A percentile compares a stretch with the other conserved stretches of the same genome.
phyloP scores from a whole-genome alignment of 2,329 filamentous ascomycete species.

The Venturia carpophila region DNA sequence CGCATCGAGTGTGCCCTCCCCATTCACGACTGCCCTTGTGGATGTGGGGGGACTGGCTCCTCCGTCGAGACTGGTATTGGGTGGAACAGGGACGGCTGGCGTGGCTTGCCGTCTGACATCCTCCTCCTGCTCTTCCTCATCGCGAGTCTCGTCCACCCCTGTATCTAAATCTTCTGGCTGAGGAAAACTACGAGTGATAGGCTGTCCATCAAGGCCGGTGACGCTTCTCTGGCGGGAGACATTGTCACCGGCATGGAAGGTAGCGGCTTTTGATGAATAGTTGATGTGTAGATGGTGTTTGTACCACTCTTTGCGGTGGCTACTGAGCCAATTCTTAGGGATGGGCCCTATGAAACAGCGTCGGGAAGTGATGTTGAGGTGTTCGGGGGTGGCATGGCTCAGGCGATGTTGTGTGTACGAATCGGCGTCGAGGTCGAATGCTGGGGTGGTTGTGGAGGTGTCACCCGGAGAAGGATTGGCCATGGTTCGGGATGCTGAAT shows the following conservation, averaged over 20 bases:
- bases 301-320: constrained; percentile 57
- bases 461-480: not conserved
- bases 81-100: not conserved
- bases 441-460: not conserved
- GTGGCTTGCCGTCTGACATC: constrained; percentile 1
- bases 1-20: not conserved
- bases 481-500: not conserved
- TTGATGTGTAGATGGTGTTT: constrained; percentile 41
- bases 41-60: not conserved
- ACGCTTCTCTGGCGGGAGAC: constrained; percentile 37
- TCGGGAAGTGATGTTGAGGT: constrained; percentile 53
- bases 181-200: constrained; percentile 31
- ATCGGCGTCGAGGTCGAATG: constrained; percentile 26
- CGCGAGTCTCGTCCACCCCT: constrained; percentile 25
- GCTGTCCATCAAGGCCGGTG: constrained; percentile 32
- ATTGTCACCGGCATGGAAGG: constrained; percentile 45
- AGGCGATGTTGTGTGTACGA: constrained; percentile 49
- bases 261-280: constrained; percentile 38
- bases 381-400: constrained; percentile 54
- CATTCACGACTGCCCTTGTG: constrained; percentile 2
- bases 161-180: constrained; percentile 31
- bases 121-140: not conserved
- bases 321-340: constrained; percentile 56
- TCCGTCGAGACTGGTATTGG: not conserved
- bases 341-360: constrained; percentile 60